These are phyloP conservation scores for Sarocladium brachiariae DNA, from an alignment of 2,329 filamentous ascomycete genomes.

Conservation along the genomic window DNA sequence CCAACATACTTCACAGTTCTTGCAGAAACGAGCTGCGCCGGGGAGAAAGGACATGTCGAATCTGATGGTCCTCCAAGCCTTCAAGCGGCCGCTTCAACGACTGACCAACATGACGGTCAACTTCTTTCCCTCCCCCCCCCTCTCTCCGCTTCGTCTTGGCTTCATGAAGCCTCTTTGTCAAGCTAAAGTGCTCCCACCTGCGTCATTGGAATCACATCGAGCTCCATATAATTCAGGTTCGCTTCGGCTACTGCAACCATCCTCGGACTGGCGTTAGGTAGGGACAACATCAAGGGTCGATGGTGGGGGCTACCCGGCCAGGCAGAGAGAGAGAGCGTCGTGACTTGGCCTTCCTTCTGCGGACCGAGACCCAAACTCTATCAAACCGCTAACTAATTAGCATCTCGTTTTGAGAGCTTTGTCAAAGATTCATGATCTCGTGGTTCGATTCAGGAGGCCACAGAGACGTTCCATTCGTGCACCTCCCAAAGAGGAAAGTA, in stretches of 20 bases:
- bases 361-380: not conserved
- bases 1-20: not conserved
- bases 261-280: not conserved
- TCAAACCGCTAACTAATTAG: too few relatives aligned
- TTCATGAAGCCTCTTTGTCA: not conserved
- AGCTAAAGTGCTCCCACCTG: not conserved
- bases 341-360: not conserved
- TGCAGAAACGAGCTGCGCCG: not conserved
- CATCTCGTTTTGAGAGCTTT: too few relatives aligned
- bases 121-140: too few relatives aligned
- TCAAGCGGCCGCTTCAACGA: not conserved
- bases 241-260: conserved; percentile 2
- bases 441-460: not conserved
- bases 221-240: not conserved
- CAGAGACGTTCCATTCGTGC: not conserved
- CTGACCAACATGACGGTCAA: not conserved
- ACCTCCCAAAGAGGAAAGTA: conserved; percentile 9
- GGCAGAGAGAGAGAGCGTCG: too few relatives aligned
- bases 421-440: not conserved
- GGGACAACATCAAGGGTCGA: not conserved
- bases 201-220: not conserved
- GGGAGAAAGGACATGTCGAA: not conserved
- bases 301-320: not conserved
- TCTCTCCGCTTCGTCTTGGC: not conserved
- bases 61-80: not conserved